Evolutionary conservation across 192 early-diverging fungal species (phyloP).

Genomic region (Coemansia sp.): DNA sequence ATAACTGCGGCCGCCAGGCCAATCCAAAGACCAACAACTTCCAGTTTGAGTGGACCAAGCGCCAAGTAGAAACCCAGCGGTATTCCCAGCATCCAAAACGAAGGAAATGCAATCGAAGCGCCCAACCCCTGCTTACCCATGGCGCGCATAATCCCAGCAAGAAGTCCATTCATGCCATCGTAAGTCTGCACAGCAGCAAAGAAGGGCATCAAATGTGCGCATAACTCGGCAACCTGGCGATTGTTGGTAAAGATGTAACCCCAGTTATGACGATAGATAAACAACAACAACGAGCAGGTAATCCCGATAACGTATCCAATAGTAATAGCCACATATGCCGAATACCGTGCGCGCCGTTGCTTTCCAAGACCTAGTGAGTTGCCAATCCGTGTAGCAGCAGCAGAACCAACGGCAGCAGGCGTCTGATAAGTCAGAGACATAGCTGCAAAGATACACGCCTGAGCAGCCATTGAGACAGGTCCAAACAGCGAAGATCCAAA

Average conservation of each 20-base stretch:
- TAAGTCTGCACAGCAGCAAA: conserved; percentile 40
- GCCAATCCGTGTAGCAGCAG: conserved; percentile 76
- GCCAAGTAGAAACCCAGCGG: conserved; percentile 58
- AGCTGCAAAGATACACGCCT: conserved; percentile 77
- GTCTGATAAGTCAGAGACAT: conserved; percentile 72
- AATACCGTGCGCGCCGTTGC: conserved; percentile 55
- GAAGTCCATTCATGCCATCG: conserved; percentile 61
- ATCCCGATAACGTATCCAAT: conserved; percentile 61
- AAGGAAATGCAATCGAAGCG: conserved; percentile 51
- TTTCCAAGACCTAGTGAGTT: conserved; percentile 65
- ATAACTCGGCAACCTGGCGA: conserved; percentile 23
- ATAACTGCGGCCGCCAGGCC: conserved; percentile 57
- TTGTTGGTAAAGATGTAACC: conserved; percentile 61
- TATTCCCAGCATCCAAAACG: conserved; percentile 55
- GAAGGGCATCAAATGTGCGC: conserved; percentile 37
- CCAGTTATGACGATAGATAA: conserved; percentile 57
- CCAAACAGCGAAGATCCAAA: conserved; percentile 80
- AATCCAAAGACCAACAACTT: conserved; percentile 62
- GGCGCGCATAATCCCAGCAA: conserved; percentile 57
- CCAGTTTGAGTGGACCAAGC: conserved; percentile 36
- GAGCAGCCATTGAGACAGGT: conserved; percentile 71
- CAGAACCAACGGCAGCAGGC: conserved; percentile 68
- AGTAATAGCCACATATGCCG: conserved; percentile 57
- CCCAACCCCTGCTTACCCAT: conserved; percentile 55
- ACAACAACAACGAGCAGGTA: conserved; percentile 58